A percentile compares a stretch with the other conserved stretches of the same genome.
These are phyloP conservation scores for Neonectria faginata DNA, from an alignment of 2,329 filamentous ascomycete species.

Conservation along the genomic window DNA sequence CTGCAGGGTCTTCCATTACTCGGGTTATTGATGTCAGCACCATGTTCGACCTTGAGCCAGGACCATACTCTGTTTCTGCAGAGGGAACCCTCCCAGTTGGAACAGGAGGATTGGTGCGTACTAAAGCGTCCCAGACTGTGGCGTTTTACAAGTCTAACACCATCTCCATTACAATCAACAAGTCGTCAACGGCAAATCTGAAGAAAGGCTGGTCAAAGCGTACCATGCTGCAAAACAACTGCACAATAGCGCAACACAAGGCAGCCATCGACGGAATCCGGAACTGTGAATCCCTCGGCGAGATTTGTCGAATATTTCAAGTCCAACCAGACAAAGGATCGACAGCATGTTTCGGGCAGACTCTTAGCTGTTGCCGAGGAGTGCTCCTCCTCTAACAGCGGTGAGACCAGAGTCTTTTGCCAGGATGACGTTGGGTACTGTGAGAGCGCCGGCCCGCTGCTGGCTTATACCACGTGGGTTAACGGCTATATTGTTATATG, in stretches of 20 bases:
- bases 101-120: background rate
- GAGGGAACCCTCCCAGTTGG: slow-evolving; percentile 18
- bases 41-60: slow-evolving; percentile 26
- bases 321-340: slow-evolving; percentile 33
- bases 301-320: slow-evolving; percentile 41
- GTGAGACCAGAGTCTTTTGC: slow-evolving; percentile 26
- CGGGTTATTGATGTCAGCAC: slow-evolving; percentile 23
- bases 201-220: slow-evolving; percentile 22
- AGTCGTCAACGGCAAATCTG: slow-evolving; percentile 15
- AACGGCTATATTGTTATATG: slow-evolving; percentile 37
- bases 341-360: slow-evolving; percentile 33
- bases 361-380: slow-evolving; percentile 35
- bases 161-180: slow-evolving; percentile 19
- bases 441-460: slow-evolving; percentile 28
- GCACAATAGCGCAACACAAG: slow-evolving; percentile 22
- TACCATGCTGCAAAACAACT: slow-evolving; percentile 15
- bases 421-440: slow-evolving; percentile 26
- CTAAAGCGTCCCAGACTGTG: background rate
- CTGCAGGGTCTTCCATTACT: slow-evolving; percentile 23
- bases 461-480: slow-evolving; percentile 39
- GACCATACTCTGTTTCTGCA: slow-evolving; percentile 28
- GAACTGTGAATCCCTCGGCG: slow-evolving; percentile 32
- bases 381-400: slow-evolving; percentile 24
- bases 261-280: slow-evolving; percentile 19
- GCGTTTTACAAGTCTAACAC: slow-evolving; percentile 19